A percentile compares a stretch with the other conserved stretches of the same genome.
phyloP scores from a whole-genome alignment of 2,329 filamentous ascomycete species.

The Pseudogymnoascus sp. region DNA sequence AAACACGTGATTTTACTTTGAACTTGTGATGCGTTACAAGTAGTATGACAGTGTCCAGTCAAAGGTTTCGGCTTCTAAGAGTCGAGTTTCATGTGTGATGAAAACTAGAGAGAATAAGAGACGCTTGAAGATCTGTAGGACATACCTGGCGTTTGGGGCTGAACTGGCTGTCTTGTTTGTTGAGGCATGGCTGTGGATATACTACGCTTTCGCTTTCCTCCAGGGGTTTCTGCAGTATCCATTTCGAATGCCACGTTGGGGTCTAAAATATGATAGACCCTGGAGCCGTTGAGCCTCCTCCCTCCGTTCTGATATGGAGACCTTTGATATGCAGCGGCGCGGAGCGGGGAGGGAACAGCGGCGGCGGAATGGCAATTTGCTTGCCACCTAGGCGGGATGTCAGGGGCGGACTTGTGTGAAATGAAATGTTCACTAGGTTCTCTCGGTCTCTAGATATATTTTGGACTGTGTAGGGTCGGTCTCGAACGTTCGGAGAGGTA shows the following conservation, averaged over 20 bases:
- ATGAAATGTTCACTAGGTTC: background rate
- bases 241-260: background rate
- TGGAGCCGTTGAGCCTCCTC: background rate
- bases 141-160: conserved; percentile 1
- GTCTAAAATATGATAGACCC: background rate
- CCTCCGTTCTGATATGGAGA: background rate
- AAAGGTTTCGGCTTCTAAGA: background rate
- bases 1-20: background rate
- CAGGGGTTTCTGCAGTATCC: background rate
- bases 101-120: background rate
- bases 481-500: background rate
- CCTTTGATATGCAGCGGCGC: conserved; percentile 6
- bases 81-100: background rate
- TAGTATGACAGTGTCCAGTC: background rate
- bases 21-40: background rate
- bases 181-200: conserved; percentile 5
- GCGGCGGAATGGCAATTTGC: background rate
- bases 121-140: background rate
- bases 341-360: background rate
- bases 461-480: background rate
- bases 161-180: conserved; percentile 1
- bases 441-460: background rate
- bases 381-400: background rate
- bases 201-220: conserved; percentile 4
- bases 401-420: conserved; percentile 5